These are phyloP conservation scores for Polyporus arcularius DNA, from an alignment of 768 basidiomycete species.

Conservation along the genomic window DNA sequence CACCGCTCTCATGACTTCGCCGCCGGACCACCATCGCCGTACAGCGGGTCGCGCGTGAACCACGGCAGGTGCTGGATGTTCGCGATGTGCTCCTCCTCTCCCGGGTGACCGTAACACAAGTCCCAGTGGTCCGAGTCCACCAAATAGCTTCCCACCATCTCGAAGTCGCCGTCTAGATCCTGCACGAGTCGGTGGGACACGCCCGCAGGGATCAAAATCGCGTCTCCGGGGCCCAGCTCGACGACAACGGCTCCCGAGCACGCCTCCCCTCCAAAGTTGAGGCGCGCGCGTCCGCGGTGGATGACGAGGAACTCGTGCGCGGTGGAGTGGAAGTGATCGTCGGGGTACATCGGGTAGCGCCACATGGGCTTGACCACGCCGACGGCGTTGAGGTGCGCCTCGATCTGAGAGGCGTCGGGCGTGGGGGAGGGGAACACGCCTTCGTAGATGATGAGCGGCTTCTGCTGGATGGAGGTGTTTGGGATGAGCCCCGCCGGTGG, in stretches of 20 bases:
- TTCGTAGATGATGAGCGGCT: slow-evolving; percentile 42
- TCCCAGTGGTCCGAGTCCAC: slow-evolving; percentile 37
- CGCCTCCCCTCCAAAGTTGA: slow-evolving; percentile 44
- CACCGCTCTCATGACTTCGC: slow-evolving; percentile 28
- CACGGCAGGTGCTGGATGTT: slow-evolving; percentile 35
- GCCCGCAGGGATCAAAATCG: slow-evolving; percentile 43
- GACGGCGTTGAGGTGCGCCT: slow-evolving; percentile 35
- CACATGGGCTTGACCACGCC: slow-evolving; percentile 41
- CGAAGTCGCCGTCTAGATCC: slow-evolving; percentile 32
- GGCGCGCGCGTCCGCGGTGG: slow-evolving; percentile 32
- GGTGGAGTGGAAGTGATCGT: slow-evolving; percentile 45
- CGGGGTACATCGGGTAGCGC: slow-evolving; percentile 44
- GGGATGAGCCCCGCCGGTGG: slow-evolving; percentile 35
- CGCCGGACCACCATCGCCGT: slow-evolving; percentile 40
- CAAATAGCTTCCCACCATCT: slow-evolving; percentile 46
- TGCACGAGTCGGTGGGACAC: slow-evolving; percentile 40
- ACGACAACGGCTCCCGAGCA: slow-evolving; percentile 35
- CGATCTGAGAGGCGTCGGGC: slow-evolving; percentile 28
- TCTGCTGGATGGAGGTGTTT: slow-evolving; percentile 37
- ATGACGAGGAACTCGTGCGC: slow-evolving; percentile 44
- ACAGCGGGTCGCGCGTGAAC: slow-evolving; percentile 42
- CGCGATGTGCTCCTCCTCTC: slow-evolving; percentile 26
- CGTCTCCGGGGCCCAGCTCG: slow-evolving; percentile 39
- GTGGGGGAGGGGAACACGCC: slow-evolving; percentile 28
- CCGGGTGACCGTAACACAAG: slow-evolving; percentile 40